Evolutionary conservation across 768 basidiomycete species (phyloP).

Genomic region (Collybiopsis confluens): DNA sequence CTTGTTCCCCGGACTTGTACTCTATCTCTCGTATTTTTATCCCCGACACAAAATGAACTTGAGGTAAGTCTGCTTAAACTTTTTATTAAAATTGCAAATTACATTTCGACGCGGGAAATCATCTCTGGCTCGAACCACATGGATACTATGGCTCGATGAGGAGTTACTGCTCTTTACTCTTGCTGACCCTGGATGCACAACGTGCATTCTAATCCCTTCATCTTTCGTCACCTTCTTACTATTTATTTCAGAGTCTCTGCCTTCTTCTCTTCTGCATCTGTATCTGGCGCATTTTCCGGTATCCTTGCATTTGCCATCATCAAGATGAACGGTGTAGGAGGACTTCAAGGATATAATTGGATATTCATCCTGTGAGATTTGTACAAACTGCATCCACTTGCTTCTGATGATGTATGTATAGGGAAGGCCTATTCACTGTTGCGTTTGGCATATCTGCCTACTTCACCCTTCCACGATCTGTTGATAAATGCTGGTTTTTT

Average conservation of each 20-base stretch:
- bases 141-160: too few species aligned
- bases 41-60: slow-evolving; percentile 46
- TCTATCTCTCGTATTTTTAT: slow-evolving; percentile 28
- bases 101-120: too few species aligned
- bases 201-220: too few species aligned
- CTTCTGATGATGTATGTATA: too few species aligned
- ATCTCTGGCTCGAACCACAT: too few species aligned
- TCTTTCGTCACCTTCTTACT: too few species aligned
- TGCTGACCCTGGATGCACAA: too few species aligned
- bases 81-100: slow-evolving; percentile 26
- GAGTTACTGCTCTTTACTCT: too few species aligned
- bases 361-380: slow-evolving; percentile 56
- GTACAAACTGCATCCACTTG: too few species aligned
- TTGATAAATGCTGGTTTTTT: slow-evolving; percentile 33
- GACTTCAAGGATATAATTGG: slow-evolving; percentile 49
- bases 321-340: slow-evolving; percentile 25
- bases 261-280: slow-evolving; percentile 25
- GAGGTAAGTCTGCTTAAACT: slow-evolving; percentile 27
- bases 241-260: slow-evolving; percentile 26
- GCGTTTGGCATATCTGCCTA: slow-evolving; percentile 37
- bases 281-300: slow-evolving; percentile 56
- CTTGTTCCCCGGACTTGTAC: slow-evolving; percentile 44
- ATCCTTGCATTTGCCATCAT: slow-evolving; percentile 52
- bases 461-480: slow-evolving; percentile 37
- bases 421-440: slow-evolving; percentile 44